Evolutionary conservation across 257 asterid genomes (phyloP), one percentile per base, ranked within the genome.

Genomic region (Buddleja alternifolia): DNA sequence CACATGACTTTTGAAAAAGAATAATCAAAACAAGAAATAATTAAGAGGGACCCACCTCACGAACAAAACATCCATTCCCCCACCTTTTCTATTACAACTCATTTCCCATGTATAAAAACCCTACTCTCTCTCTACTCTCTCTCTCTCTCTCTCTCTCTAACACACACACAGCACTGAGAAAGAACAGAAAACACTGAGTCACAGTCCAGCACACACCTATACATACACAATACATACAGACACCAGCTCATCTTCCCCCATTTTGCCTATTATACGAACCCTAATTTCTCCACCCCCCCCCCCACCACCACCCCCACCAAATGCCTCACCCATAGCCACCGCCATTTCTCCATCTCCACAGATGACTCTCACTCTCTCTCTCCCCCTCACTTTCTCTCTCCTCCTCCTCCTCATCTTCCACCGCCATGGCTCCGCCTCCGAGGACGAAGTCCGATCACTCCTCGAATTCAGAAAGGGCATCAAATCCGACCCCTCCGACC

Each of bases 391-490:
- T 46, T 71, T 72, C 65, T 19, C 54, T 62, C 47, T 76, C 81
- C 23, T 67, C 20, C 66, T 72, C 72, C 17, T 79, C n/a, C 67
- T 73, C 37, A 59, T 63, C 73, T 67, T 66, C 53, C 73, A 12
- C 63, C 66, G 61, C 75, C 72, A 70, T 59, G 76, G 57, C 69
- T 69, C 73, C 64, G 78, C 86, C 36, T 48, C 81, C 36, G 84
- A 78, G 34, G 86, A 77, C 0, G 96, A 91, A 80, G 57, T 87
- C 76, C 81, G 88, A 70, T 86, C 97, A 74, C 91, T 91, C 7
- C 72, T 91, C 20, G 97, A 91, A 84, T 91, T 91, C 86, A 81
- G 47, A 45, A 91, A 89, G 67, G 97, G 96, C 24, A 84, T 91
- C 60, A 82, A 87, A 75, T 58, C 72, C 20, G 97, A 91, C 88